Base-by-base conservation (phyloP, 2,329 filamentous ascomycete genomes). In the Fusarium sp. region DNA sequence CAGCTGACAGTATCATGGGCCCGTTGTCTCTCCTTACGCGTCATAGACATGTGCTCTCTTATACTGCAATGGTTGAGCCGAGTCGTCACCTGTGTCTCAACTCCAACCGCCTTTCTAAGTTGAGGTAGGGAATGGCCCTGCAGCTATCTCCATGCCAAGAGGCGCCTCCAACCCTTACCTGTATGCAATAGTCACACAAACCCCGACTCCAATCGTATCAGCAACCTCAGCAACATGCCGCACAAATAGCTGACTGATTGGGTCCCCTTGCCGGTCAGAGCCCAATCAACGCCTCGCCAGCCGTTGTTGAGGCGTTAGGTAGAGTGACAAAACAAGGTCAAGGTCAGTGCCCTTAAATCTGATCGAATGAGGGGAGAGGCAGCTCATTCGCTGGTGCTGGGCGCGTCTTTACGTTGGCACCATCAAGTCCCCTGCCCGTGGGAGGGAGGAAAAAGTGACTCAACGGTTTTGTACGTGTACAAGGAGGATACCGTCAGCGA, bases 281-380 rank as follows among this genome's bases (percentile, higher is more conserved):
- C 34, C 67, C 67, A 68, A 69, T 69, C 67, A 70, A 56, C 54
- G 61, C 50, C 67, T 59, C 49, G 42, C 18, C 23, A 44, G 38
- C 57, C 50, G 67, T 70, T 70, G 67, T 70, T 68, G 67, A 70
- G 67, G 64, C 57, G 61, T 70, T 68, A 50, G 42, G 56, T 58
- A 58, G 38, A 58, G 29, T 14, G 42, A 65, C 64, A 56, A 62
- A 51, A 51, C 55, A 64, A 65, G 64, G 68, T 40, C 64, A 70
- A 53, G 60, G 42, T 33, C 46, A 70, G 64, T 65, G 49, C 44
- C 49, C 56, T 46, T 53, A 9, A 55, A 69, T 50, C 42, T 50
- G 49, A 62, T 61, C 49, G 31, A 51, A 42, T 57, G 46, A 58
- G 25, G 42, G 56, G 56, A 50, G 29, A 50, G 56, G 20, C 56